Percentiles rank a stretch among this genome's conserved stretches.
Evolutionary conservation across 352 stramenopile species (phyloP).

Genomic region (Blastocystis sp.): DNA sequence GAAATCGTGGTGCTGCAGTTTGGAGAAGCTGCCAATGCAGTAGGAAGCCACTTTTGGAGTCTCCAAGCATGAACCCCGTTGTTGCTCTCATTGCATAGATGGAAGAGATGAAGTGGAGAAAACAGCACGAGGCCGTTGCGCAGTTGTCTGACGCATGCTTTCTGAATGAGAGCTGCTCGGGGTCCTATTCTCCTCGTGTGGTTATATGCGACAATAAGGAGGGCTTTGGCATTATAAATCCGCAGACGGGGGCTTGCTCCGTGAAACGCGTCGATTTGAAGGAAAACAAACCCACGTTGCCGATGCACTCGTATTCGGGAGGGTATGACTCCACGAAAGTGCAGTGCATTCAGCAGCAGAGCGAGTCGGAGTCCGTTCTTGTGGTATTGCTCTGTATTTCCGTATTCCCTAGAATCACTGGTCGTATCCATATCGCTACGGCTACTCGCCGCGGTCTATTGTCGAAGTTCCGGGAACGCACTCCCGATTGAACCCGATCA

Average conservation of each 20-base stretch:
- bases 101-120: constrained; percentile 10
- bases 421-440: constrained; percentile 18
- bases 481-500: constrained; percentile 10
- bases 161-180: constrained; percentile 21
- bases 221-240: constrained; percentile 50
- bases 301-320: too few species aligned
- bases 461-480: background rate
- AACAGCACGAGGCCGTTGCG: background rate
- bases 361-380: too few species aligned
- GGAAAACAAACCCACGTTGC: background rate
- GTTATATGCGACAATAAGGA: constrained; percentile 42
- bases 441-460: constrained; percentile 27
- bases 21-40: constrained; percentile 38
- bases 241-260: constrained; percentile 31
- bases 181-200: constrained; percentile 34
- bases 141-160: constrained; percentile 7
- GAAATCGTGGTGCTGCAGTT: constrained; percentile 34
- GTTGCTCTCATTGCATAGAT: background rate
- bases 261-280: background rate
- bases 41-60: constrained; percentile 56
- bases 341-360: background rate
- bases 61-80: background rate
- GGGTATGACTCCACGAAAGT: background rate
- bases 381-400: too few species aligned
- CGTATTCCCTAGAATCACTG: constrained; percentile 24